A percentile compares a stretch with the other conserved stretches of the same genome.
These are phyloP conservation scores for Lactarius evosmus DNA, from an alignment of 768 basidiomycete genomes.

Conservation along the genomic window DNA sequence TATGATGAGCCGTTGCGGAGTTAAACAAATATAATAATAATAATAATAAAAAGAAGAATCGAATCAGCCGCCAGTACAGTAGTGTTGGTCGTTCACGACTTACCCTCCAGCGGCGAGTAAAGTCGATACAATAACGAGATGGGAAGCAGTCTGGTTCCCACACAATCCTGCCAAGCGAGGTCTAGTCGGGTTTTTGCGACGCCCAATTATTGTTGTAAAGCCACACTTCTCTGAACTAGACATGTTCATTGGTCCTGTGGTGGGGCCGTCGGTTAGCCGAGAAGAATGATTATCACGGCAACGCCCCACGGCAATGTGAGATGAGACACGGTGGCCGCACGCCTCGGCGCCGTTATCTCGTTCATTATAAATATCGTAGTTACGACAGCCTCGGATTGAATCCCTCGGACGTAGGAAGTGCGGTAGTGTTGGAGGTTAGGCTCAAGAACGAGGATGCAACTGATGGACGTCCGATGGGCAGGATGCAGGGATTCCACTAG, in stretches of 20 bases:
- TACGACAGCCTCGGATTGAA: neutral
- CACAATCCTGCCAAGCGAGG: neutral
- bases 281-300: neutral
- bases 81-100: neutral
- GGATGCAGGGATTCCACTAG: neutral
- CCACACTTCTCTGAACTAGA: neutral
- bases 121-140: neutral
- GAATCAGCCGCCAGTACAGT: neutral
- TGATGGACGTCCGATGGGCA: neutral
- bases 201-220: neutral
- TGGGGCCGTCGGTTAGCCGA: neutral
- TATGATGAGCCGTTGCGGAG: neutral
- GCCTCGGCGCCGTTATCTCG: neutral
- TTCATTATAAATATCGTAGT: neutral
- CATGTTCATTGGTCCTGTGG: neutral
- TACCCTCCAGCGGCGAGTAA: neutral
- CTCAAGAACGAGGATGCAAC: neutral
- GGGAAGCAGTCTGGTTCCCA: neutral
- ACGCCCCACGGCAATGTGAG: neutral
- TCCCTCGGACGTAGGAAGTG: neutral
- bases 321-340: neutral
- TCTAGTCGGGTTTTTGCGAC: too few species aligned
- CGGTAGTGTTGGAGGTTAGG: neutral
- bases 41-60: neutral
- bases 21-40: too few species aligned